Evolutionary conservation across 2,329 filamentous ascomycete species (phyloP), one percentile per base, ranked within the genome.

Genomic region (Colletotrichum sp.): DNA sequence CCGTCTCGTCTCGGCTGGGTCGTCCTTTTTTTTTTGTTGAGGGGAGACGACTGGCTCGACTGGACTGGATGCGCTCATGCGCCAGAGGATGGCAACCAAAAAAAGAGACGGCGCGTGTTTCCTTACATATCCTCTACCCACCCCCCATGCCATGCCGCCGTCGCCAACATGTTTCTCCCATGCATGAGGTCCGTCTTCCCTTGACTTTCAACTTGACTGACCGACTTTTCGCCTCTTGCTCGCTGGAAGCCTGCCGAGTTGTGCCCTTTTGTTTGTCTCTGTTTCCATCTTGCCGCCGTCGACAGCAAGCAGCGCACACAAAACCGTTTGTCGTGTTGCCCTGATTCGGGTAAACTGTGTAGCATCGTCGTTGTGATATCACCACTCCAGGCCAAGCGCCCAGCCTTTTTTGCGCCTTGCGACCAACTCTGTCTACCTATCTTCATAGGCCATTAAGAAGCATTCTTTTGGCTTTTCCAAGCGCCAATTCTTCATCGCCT

Each of bases 301-400:
- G 36, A 18, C 21, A 24, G 7, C 15, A 44, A 24, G 7, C 15
- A 44, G 12, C 32, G 49, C 72, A 59, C 26, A 65, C 39, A 44
- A 52, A 32, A 57, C n/a, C 52, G 39, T 70, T 70, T 32, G 44
- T 21, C n/a, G 28, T 64, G 28, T 8, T 67, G 49, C 62, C 32
- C 62, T 67, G 18, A 21, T 62, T 65, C 30, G 60, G 28, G 16
- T 71, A 71, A 30, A 39, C 15, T 28, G 59, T 28, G 59, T 65
- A 28, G 59, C 60, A 62, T 28, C 26, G 28, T 62, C 7, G 52
- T 55, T 62, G 74, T 76, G 74, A 76, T 76, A 74, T 76, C 74
- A 74, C 64, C 71, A 74, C 70, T 69, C 28, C n/a, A 21, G n/a
- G 57, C 30, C 39, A 32, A 12, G 21, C 68, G 12, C 68, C 26